Evolutionary conservation across 208 protist genomes (phyloP), one percentile per base, ranked within the genome.

Genomic region (Acanthamoeba triangularis): DNA sequence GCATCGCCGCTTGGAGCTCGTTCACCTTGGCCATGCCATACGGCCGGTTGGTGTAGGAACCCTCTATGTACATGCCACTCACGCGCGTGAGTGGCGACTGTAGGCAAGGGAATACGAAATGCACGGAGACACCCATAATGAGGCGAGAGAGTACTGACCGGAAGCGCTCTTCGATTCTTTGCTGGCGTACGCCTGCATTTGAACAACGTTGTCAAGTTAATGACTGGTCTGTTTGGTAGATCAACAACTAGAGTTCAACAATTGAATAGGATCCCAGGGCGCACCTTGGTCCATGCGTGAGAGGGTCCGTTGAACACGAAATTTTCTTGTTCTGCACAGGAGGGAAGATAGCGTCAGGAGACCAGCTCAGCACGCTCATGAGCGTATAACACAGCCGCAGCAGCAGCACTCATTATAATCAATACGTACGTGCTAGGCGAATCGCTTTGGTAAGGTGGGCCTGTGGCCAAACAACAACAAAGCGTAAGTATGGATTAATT

Each of bases 401-500:
- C n/a, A n/a, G n/a, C n/a, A n/a, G 25, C 54, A 59, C 54, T n/a
- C n/a, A n/a, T n/a, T n/a, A n/a, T n/a, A 56, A 30, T 74, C 25
- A 33, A 37, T n/a, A n/a, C 84, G 49, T 41, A 91, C 84, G 84
- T 44, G 84, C 84, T n/a, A 69, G 33, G 52, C 84, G 84, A 16
- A 91, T 61, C 3, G 84, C 84, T 91, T 91, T 91, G 23, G 84
- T 91, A 18, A 91, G 84, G n/a, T 91, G 84, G 49, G 84, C 84
- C 84, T 65, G 25, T 14, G 30, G n/a, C 11, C 13, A 2, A 35
- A 7, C 11, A 33, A 35, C 25, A 33, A 72, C 13, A 54, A 7
- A 54, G 74, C 41, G 6, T 11, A 47, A 7, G 41, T 47, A 47
- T 84, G 4, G 23, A 28, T n/a, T 11, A 52, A 84, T n/a, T 33